phyloP scores from a whole-genome alignment of 257 asterid species.

The Nicotiana paniculata region DNA sequence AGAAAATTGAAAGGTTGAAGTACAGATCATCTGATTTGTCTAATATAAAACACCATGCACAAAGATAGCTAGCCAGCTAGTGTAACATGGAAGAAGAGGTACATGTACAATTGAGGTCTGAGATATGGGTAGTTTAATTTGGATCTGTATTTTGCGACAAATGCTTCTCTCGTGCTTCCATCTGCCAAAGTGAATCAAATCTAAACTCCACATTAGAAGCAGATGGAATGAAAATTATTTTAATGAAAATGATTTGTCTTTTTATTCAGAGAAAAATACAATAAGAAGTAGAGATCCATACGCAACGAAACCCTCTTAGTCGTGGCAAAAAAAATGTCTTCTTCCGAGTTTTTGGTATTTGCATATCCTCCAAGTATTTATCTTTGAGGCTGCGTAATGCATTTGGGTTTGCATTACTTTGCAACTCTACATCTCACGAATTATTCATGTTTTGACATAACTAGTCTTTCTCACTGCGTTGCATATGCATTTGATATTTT shows the following conservation, averaged over 20 bases:
- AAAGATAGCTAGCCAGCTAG: conserved; percentile 1
- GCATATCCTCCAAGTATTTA: neutral
- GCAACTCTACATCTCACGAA: neutral
- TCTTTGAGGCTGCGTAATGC: neutral
- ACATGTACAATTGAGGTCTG: neutral
- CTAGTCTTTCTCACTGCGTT: too few relatives aligned
- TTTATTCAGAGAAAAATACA: neutral
- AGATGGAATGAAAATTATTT: neutral
- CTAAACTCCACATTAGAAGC: neutral
- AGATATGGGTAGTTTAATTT: neutral
- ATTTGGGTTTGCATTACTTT: neutral
- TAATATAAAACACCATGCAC: neutral
- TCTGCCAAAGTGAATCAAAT: neutral
- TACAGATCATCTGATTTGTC: neutral
- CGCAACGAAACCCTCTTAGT: neutral
- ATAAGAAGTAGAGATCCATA: neutral
- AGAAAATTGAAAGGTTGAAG: neutral
- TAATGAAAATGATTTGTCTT: neutral
- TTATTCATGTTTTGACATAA: too few relatives aligned
- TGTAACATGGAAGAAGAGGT: neutral
- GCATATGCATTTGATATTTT: too few relatives aligned
- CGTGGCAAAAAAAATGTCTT: neutral
- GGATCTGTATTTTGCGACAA: neutral
- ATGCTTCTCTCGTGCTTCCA: neutral
- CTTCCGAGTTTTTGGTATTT: neutral